These are phyloP conservation scores for Cytospora schulzeri DNA, from an alignment of 2,329 filamentous ascomycete species.

Conservation along the genomic window DNA sequence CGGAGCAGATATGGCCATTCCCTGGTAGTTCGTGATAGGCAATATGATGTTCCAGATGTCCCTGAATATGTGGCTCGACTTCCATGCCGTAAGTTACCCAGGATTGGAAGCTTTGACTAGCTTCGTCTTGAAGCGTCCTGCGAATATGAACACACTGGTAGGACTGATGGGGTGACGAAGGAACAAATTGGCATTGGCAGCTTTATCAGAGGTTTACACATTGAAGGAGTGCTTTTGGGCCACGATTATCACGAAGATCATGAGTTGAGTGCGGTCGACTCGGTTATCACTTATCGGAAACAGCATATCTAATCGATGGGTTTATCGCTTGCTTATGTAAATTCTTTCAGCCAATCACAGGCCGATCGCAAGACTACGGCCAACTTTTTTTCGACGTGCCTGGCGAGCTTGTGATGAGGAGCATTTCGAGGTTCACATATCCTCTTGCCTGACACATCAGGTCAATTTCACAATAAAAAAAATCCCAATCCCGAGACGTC, in stretches of 20 bases:
- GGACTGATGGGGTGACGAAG: neutral
- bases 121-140: too few relatives aligned
- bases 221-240: too few relatives aligned
- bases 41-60: too few relatives aligned
- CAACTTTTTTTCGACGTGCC: slow-evolving; percentile 22
- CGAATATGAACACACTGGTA: too few relatives aligned
- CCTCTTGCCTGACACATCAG: neutral
- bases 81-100: neutral
- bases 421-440: too few relatives aligned
- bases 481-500: neutral
- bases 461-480: neutral
- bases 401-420: neutral
- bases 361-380: slow-evolving; percentile 11
- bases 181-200: neutral
- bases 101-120: too few relatives aligned
- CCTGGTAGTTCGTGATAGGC: neutral
- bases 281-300: neutral
- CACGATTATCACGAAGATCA: too few relatives aligned
- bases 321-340: slow-evolving; percentile 20
- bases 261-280: neutral
- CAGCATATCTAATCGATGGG: slow-evolving; percentile 12
- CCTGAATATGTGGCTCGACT: neutral
- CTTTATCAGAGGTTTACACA: too few relatives aligned
- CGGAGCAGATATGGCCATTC: neutral
- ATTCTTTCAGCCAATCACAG: slow-evolving; percentile 10